Evolutionary conservation across 805 yeast genomes (phyloP).

Genomic region (Pichia sporocuriosa): DNA sequence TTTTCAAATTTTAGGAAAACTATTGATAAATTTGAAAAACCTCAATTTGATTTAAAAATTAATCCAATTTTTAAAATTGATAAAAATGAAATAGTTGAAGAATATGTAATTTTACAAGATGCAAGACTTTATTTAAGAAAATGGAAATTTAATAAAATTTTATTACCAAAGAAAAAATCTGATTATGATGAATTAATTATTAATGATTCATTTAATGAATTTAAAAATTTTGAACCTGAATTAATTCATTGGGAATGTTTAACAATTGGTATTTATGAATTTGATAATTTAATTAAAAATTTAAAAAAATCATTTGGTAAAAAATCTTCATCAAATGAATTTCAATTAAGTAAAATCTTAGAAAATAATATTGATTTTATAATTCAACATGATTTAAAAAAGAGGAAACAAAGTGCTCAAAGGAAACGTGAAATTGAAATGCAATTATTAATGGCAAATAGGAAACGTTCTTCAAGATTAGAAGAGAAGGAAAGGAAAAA

Average conservation of each 20-base stretch:
- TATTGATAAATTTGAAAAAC: conserved; percentile 33
- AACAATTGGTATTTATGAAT: conserved; percentile 39
- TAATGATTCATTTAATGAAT: conserved; percentile 14
- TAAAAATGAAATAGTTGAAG: conserved; percentile 16
- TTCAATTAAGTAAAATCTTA: conserved; percentile 27
- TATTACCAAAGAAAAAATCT: conserved; percentile 31
- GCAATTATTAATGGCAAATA: conserved; percentile 53
- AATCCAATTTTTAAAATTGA: conserved; percentile 17
- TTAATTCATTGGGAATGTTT: conserved; percentile 33
- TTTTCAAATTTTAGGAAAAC: conserved; percentile 42
- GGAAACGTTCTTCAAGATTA: conserved; percentile 69
- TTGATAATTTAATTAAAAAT: conserved; percentile 30
- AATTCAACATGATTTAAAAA: conserved; percentile 41
- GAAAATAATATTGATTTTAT: conserved; percentile 30
- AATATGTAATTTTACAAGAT: conserved; percentile 40
- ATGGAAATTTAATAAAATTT: conserved; percentile 26
- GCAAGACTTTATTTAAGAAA: conserved; percentile 43
- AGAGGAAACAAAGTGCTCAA: conserved; percentile 46
- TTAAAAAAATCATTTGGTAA: conserved; percentile 29
- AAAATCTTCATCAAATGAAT: conserved; percentile 20
- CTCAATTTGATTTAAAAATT: conserved; percentile 22
- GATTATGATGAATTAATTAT: conserved; percentile 23
- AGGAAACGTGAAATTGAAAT: conserved; percentile 59
- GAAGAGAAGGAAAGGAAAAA: conserved; percentile 52
- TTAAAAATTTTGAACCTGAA: conserved; percentile 30